Percentiles rank a stretch among this genome's conserved stretches.
Evolutionary conservation across 768 basidiomycete genomes (phyloP).

Genomic region (Sporobolomyces pararoseus): DNA sequence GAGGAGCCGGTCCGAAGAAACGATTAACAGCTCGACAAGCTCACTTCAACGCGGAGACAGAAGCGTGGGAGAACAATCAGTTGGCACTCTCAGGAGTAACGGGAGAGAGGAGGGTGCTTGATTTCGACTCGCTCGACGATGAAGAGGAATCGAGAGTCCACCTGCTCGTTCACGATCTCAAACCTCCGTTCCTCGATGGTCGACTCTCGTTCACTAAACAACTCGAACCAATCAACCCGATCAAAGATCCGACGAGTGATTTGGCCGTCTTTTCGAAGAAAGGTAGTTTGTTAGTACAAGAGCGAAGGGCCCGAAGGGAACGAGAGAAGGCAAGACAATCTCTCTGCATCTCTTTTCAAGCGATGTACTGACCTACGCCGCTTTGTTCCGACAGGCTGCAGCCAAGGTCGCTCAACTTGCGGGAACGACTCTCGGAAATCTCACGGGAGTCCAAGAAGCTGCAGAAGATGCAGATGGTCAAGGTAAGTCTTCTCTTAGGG

Average conservation of each 20-base stretch:
- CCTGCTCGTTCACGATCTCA: conserved; percentile 93
- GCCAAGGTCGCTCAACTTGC: conserved; percentile 88
- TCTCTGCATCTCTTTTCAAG: too few relatives aligned
- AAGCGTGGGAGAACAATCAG: conserved; percentile 97
- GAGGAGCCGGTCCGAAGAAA: conserved; percentile 55
- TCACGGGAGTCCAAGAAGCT: conserved; percentile 90
- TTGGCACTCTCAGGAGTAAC: conserved; percentile 95
- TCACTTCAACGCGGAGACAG: conserved; percentile 97
- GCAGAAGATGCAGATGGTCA: conserved; percentile 28
- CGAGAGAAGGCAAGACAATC: conserved; percentile 59
- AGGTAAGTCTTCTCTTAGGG: conserved; percentile 46
- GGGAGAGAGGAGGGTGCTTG: conserved; percentile 63
- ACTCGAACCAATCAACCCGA: conserved; percentile 93
- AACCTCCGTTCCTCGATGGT: conserved; percentile 96
- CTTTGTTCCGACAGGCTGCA: conserved; percentile 76
- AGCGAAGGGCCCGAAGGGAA: conserved; percentile 94
- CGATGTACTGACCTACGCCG: too few relatives aligned
- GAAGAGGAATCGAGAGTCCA: conserved; percentile 90
- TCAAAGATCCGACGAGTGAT: conserved; percentile 86
- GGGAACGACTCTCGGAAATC: conserved; percentile 90
- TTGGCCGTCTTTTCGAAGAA: conserved; percentile 96
- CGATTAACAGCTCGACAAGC: conserved; percentile 91
- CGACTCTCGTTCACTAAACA: conserved; percentile 94
- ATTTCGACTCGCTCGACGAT: conserved; percentile 85
- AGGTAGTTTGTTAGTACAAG: conserved; percentile 87